phyloP scores from a whole-genome alignment of 345 rosid genomes.

The Jatropha curcas region DNA sequence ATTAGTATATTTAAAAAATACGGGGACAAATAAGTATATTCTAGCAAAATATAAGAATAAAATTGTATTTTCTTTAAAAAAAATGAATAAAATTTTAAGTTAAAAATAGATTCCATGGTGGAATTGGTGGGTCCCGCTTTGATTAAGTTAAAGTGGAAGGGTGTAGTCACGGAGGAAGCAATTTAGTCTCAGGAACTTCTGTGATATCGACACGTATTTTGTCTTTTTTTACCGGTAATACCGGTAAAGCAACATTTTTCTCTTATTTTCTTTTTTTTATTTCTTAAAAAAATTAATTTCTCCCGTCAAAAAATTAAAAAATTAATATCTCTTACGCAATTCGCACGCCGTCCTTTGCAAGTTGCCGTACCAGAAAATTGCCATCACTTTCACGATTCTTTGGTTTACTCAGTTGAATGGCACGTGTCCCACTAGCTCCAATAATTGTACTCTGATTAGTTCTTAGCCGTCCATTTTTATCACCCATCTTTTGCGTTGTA shows the following conservation, averaged over 20 bases:
- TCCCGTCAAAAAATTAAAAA: too few relatives aligned
- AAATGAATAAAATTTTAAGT: too few relatives aligned
- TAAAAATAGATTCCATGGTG: not conserved
- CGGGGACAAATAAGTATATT: too few relatives aligned
- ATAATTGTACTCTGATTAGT: conserved; percentile 19
- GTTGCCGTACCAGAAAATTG: conserved; percentile 1
- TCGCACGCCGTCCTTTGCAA: conserved; percentile 19
- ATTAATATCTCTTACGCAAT: too few relatives aligned
- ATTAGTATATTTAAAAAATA: too few relatives aligned
- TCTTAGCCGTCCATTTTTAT: conserved; percentile 16
- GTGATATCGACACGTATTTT: not conserved
- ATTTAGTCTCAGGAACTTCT: not conserved
- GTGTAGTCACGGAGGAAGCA: conserved; percentile 4
- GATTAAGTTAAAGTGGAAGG: not conserved
- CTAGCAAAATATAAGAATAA: too few relatives aligned
- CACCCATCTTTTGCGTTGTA: conserved; percentile 10
- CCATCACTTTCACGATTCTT: not conserved
- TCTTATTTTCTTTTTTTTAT: not conserved
- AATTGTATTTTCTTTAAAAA: too few relatives aligned
- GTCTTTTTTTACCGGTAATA: conserved; percentile 22
- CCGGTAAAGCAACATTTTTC: conserved; percentile 4
- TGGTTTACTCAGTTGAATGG: not conserved
- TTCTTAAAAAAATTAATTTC: not conserved
- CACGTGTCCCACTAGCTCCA: conserved; percentile 22
- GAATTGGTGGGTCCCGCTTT: not conserved